phyloP scores from a whole-genome alignment of 164 flowering plant genomes.

The Paratinospora sagittata region DNA sequence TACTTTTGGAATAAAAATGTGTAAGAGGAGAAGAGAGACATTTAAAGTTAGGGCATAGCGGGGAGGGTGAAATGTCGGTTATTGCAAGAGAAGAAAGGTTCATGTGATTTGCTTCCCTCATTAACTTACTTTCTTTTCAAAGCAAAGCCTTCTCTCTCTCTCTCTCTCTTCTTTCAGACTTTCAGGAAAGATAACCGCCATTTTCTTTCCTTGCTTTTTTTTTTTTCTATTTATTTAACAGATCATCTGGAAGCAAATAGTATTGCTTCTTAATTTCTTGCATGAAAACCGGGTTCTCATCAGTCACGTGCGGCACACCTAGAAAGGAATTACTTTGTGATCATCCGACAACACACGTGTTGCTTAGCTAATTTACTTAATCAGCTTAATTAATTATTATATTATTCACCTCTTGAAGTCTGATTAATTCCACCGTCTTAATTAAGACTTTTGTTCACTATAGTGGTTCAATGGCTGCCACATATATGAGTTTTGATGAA shows the following conservation, averaged over 20 bases:
- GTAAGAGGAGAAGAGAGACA: too few species aligned
- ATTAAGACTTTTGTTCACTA: too few species aligned
- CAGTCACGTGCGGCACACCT: not conserved
- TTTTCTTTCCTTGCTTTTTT: not conserved
- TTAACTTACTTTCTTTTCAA: constrained; percentile 27
- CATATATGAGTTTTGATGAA: too few species aligned
- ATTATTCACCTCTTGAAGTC: too few species aligned
- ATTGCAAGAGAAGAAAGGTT: constrained; percentile 27
- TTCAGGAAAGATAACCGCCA: constrained; percentile 16
- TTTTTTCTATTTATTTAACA: not conserved
- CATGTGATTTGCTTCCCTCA: constrained; percentile 14
- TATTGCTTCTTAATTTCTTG: constrained; percentile 3
- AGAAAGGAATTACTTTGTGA: not conserved
- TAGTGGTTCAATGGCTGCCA: too few species aligned
- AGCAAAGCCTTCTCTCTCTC: constrained; percentile 23
- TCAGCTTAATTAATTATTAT: too few species aligned
- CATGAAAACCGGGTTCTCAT: not conserved
- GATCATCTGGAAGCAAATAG: too few species aligned
- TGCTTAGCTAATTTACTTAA: too few species aligned
- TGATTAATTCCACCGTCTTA: too few species aligned
- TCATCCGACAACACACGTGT: too few species aligned
- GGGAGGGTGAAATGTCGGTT: constrained; percentile 14
- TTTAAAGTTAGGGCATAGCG: not conserved
- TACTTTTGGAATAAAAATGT: too few species aligned
- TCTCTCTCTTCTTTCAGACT: constrained; percentile 7